Evolutionary conservation across 2,329 filamentous ascomycete species (phyloP), one percentile per base, ranked within the genome.

Genomic region (Calonectria pseudoreteaudii): DNA sequence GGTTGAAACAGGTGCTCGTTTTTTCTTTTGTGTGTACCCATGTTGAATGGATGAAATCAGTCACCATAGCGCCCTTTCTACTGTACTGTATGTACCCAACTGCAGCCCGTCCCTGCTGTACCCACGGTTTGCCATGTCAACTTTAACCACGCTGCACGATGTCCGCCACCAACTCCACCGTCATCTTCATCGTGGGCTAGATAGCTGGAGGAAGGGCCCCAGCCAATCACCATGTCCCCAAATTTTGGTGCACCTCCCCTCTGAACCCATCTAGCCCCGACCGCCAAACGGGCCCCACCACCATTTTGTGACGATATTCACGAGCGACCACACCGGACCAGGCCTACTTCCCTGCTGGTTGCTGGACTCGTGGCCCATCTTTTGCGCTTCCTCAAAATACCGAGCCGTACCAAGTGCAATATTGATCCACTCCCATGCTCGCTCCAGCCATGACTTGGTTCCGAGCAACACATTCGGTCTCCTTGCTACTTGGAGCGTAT

Each of bases 121-220:
- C 23, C 56, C 56, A 62, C 56, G 56, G 56, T 62, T 62, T 60
- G 56, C 34, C 31, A 36, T 60, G 56, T 60, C 56, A 60, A 38
- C n/a, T 60, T 38, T 41, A 23, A 38, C 31, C 31, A 13, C 30
- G 30, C 18, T 58, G 53, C 31, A 60, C 31, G 20, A 36, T 60
- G 16, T 26, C 53, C 53, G 23, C 36, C 34, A 20, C 53, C 8
- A 2, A n/a, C 31, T 60, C 56, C 56, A 60, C 56, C 56, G 36
- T 60, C 56, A 38, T 38, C 56, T 62, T 62, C 16, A 38, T 28
- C 41, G 11, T 34, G 18, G 10, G n/a, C n/a, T n/a, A n/a, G n/a
- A 18, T 34, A 34, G 28, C 52, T n/a, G 18, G 10, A 56, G 2
- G 30, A 56, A 34, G 52, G 16, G 28, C n/a, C 52, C 28, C 2